Conservation (phyloP, 768 basidiomycete species). For the Phanerodontia chrysosporium region DNA sequence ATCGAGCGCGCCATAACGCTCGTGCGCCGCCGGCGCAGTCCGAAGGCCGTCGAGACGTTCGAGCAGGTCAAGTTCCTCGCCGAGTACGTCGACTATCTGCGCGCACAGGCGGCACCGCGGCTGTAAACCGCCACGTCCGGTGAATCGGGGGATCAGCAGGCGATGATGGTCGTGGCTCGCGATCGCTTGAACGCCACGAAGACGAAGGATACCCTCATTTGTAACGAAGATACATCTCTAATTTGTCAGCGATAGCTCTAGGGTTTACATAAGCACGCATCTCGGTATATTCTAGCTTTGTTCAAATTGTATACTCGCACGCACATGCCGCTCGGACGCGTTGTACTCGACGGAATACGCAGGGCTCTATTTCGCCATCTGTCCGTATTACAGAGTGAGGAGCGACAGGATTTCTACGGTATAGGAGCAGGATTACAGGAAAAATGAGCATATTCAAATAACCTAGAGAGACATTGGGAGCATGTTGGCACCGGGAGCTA, state of each 20-base stretch:
- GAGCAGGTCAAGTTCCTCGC: conserved; percentile 87
- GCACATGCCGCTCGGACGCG: neutral
- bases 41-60: conserved; percentile 91
- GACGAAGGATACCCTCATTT: neutral
- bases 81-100: conserved; percentile 66
- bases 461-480: neutral
- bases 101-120: neutral
- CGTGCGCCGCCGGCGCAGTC: conserved; percentile 69
- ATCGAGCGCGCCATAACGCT: conserved; percentile 72
- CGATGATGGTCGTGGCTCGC: neutral
- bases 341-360: neutral
- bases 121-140: neutral
- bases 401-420: neutral
- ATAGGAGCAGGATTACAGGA: neutral
- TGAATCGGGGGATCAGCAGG: neutral
- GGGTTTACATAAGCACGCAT: neutral
- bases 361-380: neutral
- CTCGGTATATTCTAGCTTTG: neutral
- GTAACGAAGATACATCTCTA: neutral
- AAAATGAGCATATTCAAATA: neutral
- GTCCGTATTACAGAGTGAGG: neutral
- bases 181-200: neutral
- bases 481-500: neutral
- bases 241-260: neutral
- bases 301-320: neutral